phyloP scores from a whole-genome alignment of 2,329 filamentous ascomycete species.

The Acrocalymma vagum region DNA sequence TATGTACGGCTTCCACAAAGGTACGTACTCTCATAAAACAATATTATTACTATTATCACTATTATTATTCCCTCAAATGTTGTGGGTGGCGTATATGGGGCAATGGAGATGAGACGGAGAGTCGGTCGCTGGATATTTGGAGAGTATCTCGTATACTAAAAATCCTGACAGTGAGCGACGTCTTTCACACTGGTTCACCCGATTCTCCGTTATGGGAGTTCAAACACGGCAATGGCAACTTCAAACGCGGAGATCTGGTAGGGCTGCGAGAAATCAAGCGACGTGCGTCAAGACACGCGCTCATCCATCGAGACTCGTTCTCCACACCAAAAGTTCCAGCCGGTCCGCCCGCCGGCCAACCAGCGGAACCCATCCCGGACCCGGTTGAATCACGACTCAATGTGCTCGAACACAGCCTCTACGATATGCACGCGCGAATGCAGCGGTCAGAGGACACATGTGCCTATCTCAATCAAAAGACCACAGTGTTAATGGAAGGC shows the following conservation, averaged over 20 bases:
- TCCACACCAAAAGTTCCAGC: slow-evolving; percentile 73
- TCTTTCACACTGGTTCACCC: slow-evolving; percentile 93
- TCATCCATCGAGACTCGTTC: slow-evolving; percentile 92
- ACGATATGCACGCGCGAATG: slow-evolving; percentile 79
- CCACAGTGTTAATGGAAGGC: slow-evolving; percentile 82
- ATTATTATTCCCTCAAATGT: no score
- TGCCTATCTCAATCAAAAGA: slow-evolving; percentile 80
- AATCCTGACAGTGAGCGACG: slow-evolving; percentile 96
- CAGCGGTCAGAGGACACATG: slow-evolving; percentile 85
- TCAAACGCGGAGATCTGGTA: slow-evolving; percentile 92
- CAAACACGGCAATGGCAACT: slow-evolving; percentile 96
- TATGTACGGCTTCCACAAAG: slow-evolving; percentile 99
- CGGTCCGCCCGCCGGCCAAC: slow-evolving; percentile 82
- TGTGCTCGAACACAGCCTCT: slow-evolving; percentile 81
- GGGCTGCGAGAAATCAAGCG: slow-evolving; percentile 95
- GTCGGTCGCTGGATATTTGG: no score
- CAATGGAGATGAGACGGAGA: no score
- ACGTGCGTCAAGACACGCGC: slow-evolving; percentile 87
- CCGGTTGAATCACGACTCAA: slow-evolving; percentile 77
- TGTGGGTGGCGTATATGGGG: no score
- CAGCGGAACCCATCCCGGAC: slow-evolving; percentile 83
- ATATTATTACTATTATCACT: no score
- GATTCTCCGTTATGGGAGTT: slow-evolving; percentile 98
- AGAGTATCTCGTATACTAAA: no score
- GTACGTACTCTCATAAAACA: no score